Base-by-base conservation (phyloP, 75 land plant genomes). In the Cupressus sempervirens region DNA sequence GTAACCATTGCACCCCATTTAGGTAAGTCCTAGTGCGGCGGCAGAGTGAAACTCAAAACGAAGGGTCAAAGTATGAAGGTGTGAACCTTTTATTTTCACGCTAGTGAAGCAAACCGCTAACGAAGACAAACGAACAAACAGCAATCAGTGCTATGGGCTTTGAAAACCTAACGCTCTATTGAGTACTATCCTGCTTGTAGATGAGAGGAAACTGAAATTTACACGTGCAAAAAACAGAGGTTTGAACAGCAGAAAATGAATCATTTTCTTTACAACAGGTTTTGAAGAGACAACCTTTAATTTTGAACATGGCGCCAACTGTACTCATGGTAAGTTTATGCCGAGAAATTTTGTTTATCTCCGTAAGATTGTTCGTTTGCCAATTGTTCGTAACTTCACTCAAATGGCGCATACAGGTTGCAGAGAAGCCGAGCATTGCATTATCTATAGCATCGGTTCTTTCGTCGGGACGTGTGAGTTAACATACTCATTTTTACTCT, bases 401-500 rank as follows among this genome's bases (percentile, higher is more conserved):
- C 2, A 50, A 50, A 58, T 35, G 40, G 18, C 58, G 46, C 52
- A 34, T 84, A 8, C 88, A 96, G 98, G 98, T 96, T n/a, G 98
- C 98, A 6, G 99, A 97, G 91, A 97, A 97, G 91, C 99, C 99
- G 12, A 97, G 99, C 90, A 97, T 97, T 84, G 99, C 98, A 35
- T 88, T 89, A 12, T 92, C 98, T 1, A 92, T 97, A 15, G 95
- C 98, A 26, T 56, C 88, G 16, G 91, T 91, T 34, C 93, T 97
- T 82, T 97, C 99, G 0, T 86, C 89, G 56, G 96, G 98, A 83
- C 87, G 85, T 40, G 99, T 95, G 89, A 74, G 85, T 81, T 14
- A 23, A 62, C 34, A 54, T 34, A 18, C 73, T 85, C n/a, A 38
- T 4, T 73, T 81, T 65, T 36, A 7, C 23, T 83, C 79, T 72